These are phyloP conservation scores for Penstemon eatonii DNA, from an alignment of 257 asterid genomes.

Conservation along the genomic window DNA sequence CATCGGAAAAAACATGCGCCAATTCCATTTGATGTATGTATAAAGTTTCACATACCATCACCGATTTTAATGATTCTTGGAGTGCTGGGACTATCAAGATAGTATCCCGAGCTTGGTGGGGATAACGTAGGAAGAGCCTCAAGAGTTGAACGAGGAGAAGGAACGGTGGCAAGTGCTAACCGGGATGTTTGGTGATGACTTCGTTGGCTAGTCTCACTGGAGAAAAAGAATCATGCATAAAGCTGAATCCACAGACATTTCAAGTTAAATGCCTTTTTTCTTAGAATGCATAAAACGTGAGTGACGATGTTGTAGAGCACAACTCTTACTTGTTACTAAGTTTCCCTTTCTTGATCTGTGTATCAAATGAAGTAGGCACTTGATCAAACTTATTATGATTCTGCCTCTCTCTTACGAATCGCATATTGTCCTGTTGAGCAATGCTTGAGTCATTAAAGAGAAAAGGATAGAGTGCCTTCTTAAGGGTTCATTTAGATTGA, in stretches of 20 bases:
- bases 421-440: constrained; percentile 43
- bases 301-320: neutral
- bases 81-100: constrained; percentile 20
- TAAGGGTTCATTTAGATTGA: no score
- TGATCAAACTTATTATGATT: constrained; percentile 33
- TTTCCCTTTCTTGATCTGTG: constrained; percentile 31
- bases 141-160: constrained; percentile 36
- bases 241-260: constrained; percentile 31
- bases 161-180: constrained; percentile 22
- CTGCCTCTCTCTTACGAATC: constrained; percentile 33
- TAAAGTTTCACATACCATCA: constrained; percentile 12
- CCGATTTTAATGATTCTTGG: constrained; percentile 17
- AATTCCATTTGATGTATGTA: constrained; percentile 8
- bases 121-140: constrained; percentile 34
- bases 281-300: neutral
- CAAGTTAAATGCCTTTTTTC: constrained; percentile 7
- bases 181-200: constrained; percentile 34
- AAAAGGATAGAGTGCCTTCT: neutral
- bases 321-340: constrained; percentile 45
- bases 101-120: constrained; percentile 15
- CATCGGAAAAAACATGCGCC: constrained; percentile 7
- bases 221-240: constrained; percentile 37
- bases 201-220: constrained; percentile 39
- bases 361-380: constrained; percentile 34
- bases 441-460: constrained; percentile 18